These are phyloP conservation scores for Aspergillus sp. DNA, from an alignment of 2,329 filamentous ascomycete species.

Conservation along the genomic window DNA sequence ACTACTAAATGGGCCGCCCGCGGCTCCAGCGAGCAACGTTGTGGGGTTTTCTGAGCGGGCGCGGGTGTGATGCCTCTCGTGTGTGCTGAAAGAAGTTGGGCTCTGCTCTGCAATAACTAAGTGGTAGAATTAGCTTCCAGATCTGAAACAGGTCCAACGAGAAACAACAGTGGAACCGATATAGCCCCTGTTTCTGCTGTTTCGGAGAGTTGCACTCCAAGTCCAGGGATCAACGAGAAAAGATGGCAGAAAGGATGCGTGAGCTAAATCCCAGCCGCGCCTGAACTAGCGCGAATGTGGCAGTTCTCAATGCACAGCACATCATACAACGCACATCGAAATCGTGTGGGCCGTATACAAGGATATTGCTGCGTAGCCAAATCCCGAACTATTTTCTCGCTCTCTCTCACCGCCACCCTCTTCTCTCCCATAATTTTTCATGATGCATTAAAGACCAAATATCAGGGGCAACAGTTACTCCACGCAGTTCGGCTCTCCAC, in stretches of 20 bases:
- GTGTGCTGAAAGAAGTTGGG: slow-evolving; percentile 47
- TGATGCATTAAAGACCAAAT: background rate
- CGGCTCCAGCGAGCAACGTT: slow-evolving; percentile 53
- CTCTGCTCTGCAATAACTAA: slow-evolving; percentile 25
- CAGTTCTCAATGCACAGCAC: slow-evolving; percentile 15
- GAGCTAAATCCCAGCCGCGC: slow-evolving; percentile 27
- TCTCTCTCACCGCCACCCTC: background rate
- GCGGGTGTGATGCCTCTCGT: slow-evolving; percentile 64
- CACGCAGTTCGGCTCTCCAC: background rate
- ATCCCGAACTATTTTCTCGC: background rate
- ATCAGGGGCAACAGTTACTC: background rate
- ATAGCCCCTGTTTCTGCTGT: slow-evolving; percentile 6
- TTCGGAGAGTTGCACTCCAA: slow-evolving; percentile 9
- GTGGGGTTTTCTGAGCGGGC: slow-evolving; percentile 67
- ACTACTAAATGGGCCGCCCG: slow-evolving; percentile 35
- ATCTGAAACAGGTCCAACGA: slow-evolving; percentile 1
- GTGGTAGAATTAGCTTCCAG: slow-evolving; percentile 11
- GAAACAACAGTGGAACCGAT: slow-evolving; percentile 2
- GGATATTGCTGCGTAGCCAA: background rate
- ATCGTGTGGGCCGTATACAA: slow-evolving; percentile 1
- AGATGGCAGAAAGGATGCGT: slow-evolving; percentile 26
- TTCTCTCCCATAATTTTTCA: background rate
- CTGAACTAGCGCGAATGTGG: slow-evolving; percentile 29
- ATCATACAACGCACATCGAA: slow-evolving; percentile 4
- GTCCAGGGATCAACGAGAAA: slow-evolving; percentile 15